Base-by-base conservation (phyloP, 2,329 filamentous ascomycete species). In the Aaosphaeria pasadenensis region DNA sequence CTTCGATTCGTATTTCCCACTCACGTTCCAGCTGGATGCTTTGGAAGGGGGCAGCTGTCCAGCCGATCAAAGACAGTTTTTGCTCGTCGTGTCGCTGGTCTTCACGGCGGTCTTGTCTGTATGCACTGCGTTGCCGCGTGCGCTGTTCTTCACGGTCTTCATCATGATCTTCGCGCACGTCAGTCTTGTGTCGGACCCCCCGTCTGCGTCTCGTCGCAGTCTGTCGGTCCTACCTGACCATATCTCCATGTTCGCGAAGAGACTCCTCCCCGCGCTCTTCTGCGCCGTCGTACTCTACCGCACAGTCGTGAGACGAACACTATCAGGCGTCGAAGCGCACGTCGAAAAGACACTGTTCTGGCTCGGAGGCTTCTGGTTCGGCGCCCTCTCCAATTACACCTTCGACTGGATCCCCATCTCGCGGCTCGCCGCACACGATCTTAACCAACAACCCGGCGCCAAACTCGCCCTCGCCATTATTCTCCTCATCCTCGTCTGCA, bases 321-420 rank as follows among this genome's bases (percentile, higher is more conserved):
- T 96, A 33, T 72, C 69, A 1, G 86, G 85, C 1, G 77, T 96
- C 5, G 87, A 81, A 0, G 89, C 91, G 0, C 91, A 95, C 61
- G 58, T 95, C 40, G 91, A 96, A 64, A 96, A 95, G 76, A 88
- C 89, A 0, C 69, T 96, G 1, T 76, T 97, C 30, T 97, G 91
- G 87, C 77, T 97, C 1, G 91, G 91, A 1, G 86, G 84, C 9
- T 90, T 88, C 64, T 97, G 94, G 86, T 84, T 96, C 40, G 92
- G 91, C 11, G 86, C 89, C 1, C 73, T 97, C 53, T 91, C 91
- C 57, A 97, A 97, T 68, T 94, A 96, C 70, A 96, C 94, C 0
- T 89, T 97, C 60, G 87, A 89, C 54, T 87, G 89, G 74, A 96
- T 97, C 50, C 94, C 94, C 0, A 94, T 99, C 56, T 84, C 89